Conservation (phyloP, 148 eudicot genomes). For the Gaultheria prostrata region DNA sequence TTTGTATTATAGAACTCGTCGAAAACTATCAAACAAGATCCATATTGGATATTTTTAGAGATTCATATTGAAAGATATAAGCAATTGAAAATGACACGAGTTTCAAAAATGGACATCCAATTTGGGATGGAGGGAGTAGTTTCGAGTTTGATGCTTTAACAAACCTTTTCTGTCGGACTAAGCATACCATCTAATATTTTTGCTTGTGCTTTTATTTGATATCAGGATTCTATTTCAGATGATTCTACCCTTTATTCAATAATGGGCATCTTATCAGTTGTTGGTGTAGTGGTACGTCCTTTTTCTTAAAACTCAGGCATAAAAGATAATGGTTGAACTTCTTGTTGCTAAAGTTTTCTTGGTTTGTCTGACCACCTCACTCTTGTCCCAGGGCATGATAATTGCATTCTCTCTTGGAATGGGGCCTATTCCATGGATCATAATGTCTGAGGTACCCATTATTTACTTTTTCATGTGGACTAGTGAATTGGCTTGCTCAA, state of each 20-base stretch:
- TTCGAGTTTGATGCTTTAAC: too few species aligned
- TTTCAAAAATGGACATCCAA: too few species aligned
- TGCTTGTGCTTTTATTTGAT: conserved; percentile 1
- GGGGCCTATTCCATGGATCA: conserved; percentile 95
- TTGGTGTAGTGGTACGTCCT: conserved; percentile 85
- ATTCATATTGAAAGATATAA: too few species aligned
- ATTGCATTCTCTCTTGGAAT: conserved; percentile 81
- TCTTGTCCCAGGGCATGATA: conserved; percentile 62
- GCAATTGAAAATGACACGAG: too few species aligned
- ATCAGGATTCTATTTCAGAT: conserved; percentile 47
- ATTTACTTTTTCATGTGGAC: background rate
- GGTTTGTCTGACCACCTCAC: conserved; percentile 13
- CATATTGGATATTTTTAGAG: too few species aligned
- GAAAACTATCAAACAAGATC: too few species aligned
- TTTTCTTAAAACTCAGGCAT: background rate
- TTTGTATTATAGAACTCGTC: too few species aligned
- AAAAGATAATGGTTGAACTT: conserved; percentile 6
- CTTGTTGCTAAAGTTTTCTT: conserved; percentile 4
- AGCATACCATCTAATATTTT: background rate
- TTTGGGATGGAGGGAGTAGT: too few species aligned
- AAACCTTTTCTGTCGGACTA: background rate
- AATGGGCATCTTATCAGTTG: conserved; percentile 60
- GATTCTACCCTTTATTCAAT: conserved; percentile 54
- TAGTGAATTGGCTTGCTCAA: background rate
- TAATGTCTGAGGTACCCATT: conserved; percentile 86